phyloP scores from a whole-genome alignment of 768 basidiomycete species.

The Russula emetica region DNA sequence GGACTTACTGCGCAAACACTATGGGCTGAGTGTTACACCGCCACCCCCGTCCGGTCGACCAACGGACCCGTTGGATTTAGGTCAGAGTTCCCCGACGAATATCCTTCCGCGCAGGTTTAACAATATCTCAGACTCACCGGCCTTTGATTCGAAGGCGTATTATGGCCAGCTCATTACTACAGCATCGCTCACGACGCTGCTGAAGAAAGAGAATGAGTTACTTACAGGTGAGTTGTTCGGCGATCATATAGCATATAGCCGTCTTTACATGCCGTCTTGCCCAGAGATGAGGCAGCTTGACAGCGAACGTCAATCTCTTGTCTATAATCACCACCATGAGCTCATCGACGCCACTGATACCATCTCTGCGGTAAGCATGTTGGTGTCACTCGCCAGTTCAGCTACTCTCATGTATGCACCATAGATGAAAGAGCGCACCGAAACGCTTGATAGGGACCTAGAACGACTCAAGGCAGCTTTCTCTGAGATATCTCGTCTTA shows the following conservation, averaged over 20 bases:
- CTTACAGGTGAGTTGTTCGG: slow-evolving; percentile 48
- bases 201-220: slow-evolving; percentile 81
- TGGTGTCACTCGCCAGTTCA: background rate
- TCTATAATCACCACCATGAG: slow-evolving; percentile 95
- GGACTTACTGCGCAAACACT: slow-evolving; percentile 80
- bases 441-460: slow-evolving; percentile 78
- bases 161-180: slow-evolving; percentile 86
- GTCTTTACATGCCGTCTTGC: background rate
- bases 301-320: slow-evolving; percentile 82
- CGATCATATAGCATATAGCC: background rate
- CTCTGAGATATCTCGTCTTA: slow-evolving; percentile 79
- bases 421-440: slow-evolving; percentile 86
- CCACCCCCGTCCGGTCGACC: slow-evolving; percentile 56
- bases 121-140: slow-evolving; percentile 57
- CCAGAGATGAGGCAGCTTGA: slow-evolving; percentile 85
- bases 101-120: slow-evolving; percentile 1
- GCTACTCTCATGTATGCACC: background rate
- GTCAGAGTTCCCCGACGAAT: slow-evolving; percentile 37
- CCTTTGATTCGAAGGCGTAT: slow-evolving; percentile 79
- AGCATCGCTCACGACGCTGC: slow-evolving; percentile 62
- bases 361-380: slow-evolving; percentile 64
- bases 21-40: slow-evolving; percentile 74
- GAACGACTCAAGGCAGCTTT: slow-evolving; percentile 77
- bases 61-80: slow-evolving; percentile 79
- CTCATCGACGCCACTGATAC: slow-evolving; percentile 92